A percentile compares a stretch with the other conserved stretches of the same genome.
These are phyloP conservation scores for Lyophyllum decastes DNA, from an alignment of 768 basidiomycete species.

Conservation along the genomic window DNA sequence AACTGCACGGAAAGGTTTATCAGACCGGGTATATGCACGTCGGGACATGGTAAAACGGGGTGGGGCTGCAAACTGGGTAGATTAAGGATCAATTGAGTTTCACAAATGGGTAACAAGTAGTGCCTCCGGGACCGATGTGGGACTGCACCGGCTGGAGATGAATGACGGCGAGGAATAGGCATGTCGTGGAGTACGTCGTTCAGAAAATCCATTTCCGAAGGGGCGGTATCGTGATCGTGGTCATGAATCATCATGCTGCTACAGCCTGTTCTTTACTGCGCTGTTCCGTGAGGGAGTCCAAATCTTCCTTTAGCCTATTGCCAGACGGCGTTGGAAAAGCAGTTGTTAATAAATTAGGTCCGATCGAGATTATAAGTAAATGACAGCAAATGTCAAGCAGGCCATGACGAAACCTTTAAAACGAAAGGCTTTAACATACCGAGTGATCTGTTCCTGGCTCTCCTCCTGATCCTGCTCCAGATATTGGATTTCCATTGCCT, in stretches of 20 bases:
- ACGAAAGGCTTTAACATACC: slow-evolving; percentile 71
- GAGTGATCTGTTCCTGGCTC: slow-evolving; percentile 68
- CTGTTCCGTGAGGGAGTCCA: slow-evolving; percentile 49
- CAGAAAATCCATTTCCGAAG: slow-evolving; percentile 3
- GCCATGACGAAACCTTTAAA: slow-evolving; percentile 57
- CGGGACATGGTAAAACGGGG: slow-evolving; percentile 11
- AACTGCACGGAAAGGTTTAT: background rate
- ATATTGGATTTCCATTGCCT: slow-evolving; percentile 81
- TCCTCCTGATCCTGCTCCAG: slow-evolving; percentile 82
- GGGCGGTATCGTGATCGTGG: slow-evolving; percentile 1
- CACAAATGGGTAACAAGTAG: slow-evolving; percentile 10
- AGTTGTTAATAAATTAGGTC: slow-evolving; percentile 39
- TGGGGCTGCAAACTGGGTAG: slow-evolving; percentile 11
- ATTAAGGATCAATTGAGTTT: slow-evolving; percentile 16
- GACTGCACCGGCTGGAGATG: slow-evolving; percentile 1
- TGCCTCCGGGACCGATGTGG: background rate
- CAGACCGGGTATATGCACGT: slow-evolving; percentile 14
- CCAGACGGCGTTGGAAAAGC: slow-evolving; percentile 24
- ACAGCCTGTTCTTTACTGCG: slow-evolving; percentile 31
- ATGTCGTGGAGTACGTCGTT: slow-evolving; percentile 9
- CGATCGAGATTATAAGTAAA: slow-evolving; percentile 47
- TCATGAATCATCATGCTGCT: slow-evolving; percentile 18
- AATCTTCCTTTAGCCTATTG: slow-evolving; percentile 69
- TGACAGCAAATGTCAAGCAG: slow-evolving; percentile 52
- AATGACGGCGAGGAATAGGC: slow-evolving; percentile 4